Percentiles rank a stretch among this genome's conserved stretches.
These are phyloP conservation scores for Toxoplasma gondii DNA, from an alignment of 169 alveolate species.

Conservation along the genomic window DNA sequence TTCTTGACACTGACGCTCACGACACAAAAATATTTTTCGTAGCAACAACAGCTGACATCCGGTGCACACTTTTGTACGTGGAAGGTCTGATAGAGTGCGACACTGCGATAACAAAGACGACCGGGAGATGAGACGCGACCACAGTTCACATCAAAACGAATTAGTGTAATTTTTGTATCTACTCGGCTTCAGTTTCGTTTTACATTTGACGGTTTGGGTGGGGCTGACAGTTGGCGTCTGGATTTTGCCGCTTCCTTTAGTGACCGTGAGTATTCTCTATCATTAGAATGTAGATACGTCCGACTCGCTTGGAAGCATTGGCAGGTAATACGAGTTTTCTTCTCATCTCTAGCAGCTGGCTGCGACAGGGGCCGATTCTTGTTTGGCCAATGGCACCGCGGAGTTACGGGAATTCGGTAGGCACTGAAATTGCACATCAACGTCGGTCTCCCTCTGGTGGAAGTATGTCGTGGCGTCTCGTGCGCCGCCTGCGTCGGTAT, in stretches of 20 bases:
- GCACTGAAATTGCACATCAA: constrained; percentile 19
- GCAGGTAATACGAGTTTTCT: background rate
- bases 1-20: too few species aligned
- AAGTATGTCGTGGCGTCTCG: background rate
- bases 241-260: constrained; percentile 7
- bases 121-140: background rate
- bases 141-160: too few species aligned
- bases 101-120: background rate
- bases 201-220: background rate
- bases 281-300: background rate
- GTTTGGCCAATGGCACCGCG: background rate
- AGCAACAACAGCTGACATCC: too few species aligned
- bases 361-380: background rate
- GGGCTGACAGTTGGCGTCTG: background rate
- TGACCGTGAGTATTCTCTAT: constrained; percentile 10
- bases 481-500: background rate
- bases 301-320: background rate
- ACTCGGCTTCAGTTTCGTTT: background rate
- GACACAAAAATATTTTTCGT: too few species aligned
- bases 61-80: too few species aligned
- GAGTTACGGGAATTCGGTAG: constrained; percentile 4
- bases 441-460: background rate
- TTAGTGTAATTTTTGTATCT: too few species aligned
- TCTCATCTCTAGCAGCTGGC: background rate
- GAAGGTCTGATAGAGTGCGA: background rate